A percentile compares a stretch with the other conserved stretches of the same genome.
phyloP scores from a whole-genome alignment of 495 filamentous ascomycete genomes.

The Thermochaetoides thermophila region DNA sequence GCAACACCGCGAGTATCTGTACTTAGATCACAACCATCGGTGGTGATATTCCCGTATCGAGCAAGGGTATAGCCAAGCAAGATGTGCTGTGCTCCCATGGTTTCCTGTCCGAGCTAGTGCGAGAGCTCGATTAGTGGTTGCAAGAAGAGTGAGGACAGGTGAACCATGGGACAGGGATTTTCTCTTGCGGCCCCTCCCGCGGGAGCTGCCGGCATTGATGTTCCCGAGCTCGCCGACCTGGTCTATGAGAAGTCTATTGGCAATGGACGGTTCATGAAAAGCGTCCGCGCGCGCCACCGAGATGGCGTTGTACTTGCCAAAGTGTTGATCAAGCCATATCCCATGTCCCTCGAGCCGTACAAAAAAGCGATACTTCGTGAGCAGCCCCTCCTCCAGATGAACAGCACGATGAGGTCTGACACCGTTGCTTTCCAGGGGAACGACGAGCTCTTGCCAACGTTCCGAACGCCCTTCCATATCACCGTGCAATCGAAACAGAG shows the following conservation, averaged over 20 bases:
- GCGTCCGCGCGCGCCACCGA: conserved; percentile 73
- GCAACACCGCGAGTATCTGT: too few relatives aligned
- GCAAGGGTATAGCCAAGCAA: background rate
- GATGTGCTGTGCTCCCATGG: conserved; percentile 2
- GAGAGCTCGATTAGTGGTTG: conserved; percentile 3
- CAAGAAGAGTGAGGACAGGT: background rate
- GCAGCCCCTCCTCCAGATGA: conserved; percentile 12
- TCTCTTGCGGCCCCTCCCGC: conserved; percentile 80
- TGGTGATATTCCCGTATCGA: too few relatives aligned
- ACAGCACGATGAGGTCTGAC: conserved; percentile 1
- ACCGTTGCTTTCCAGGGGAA: conserved; percentile 44
- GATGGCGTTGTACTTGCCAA: conserved; percentile 89
- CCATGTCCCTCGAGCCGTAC: conserved; percentile 63
- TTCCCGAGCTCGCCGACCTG: conserved; percentile 78
- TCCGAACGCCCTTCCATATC: conserved; percentile 82
- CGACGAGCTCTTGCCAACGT: conserved; percentile 64
- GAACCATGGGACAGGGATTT: conserved; percentile 88
- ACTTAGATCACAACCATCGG: too few relatives aligned
- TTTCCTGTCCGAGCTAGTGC: conserved; percentile 5
- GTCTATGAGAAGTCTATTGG: conserved; percentile 88
- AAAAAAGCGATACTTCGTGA: conserved; percentile 57
- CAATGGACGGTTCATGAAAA: conserved; percentile 93
- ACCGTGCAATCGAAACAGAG: conserved; percentile 77
- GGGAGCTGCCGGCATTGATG: conserved; percentile 83
- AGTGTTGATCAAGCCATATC: conserved; percentile 81